These are phyloP conservation scores for Tanozyma kutaoensis DNA, from an alignment of 805 yeast species.

Conservation along the genomic window DNA sequence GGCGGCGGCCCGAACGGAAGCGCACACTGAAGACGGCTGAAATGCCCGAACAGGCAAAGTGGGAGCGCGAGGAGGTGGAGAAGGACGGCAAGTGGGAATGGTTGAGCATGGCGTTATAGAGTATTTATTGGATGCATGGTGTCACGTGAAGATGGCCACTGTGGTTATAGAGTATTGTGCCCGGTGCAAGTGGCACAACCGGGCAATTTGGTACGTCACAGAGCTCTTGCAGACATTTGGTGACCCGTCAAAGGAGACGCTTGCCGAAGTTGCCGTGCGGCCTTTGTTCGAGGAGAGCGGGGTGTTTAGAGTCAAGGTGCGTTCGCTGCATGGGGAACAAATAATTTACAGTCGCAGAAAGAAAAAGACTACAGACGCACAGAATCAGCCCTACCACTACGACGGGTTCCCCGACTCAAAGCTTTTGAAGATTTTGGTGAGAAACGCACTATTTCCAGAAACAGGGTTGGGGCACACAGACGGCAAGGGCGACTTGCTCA, in stretches of 20 bases:
- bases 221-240: slow-evolving; percentile 79
- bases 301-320: slow-evolving; percentile 6
- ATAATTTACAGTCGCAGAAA: slow-evolving; percentile 51
- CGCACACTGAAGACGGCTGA: too few species aligned
- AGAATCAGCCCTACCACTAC: slow-evolving; percentile 18
- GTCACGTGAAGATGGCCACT: too few species aligned
- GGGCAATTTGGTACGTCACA: slow-evolving; percentile 83
- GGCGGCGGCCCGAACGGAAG: too few species aligned
- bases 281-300: slow-evolving; percentile 13
- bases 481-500: slow-evolving; percentile 1
- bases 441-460: slow-evolving; percentile 45
- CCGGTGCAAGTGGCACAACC: slow-evolving; percentile 75
- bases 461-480: slow-evolving; percentile 56
- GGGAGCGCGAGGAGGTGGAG: too few species aligned
- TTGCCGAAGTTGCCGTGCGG: slow-evolving; percentile 24
- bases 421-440: slow-evolving; percentile 51
- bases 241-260: slow-evolving; percentile 14
- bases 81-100: too few species aligned
- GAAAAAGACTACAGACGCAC: slow-evolving; percentile 17
- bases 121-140: too few species aligned
- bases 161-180: slow-evolving; percentile 67
- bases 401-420: slow-evolving; percentile 88
- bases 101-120: not conserved
- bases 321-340: too few species aligned
- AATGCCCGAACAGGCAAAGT: too few species aligned